phyloP scores from a whole-genome alignment of 139 green algal genomes.

The Nannochloris sp. region DNA sequence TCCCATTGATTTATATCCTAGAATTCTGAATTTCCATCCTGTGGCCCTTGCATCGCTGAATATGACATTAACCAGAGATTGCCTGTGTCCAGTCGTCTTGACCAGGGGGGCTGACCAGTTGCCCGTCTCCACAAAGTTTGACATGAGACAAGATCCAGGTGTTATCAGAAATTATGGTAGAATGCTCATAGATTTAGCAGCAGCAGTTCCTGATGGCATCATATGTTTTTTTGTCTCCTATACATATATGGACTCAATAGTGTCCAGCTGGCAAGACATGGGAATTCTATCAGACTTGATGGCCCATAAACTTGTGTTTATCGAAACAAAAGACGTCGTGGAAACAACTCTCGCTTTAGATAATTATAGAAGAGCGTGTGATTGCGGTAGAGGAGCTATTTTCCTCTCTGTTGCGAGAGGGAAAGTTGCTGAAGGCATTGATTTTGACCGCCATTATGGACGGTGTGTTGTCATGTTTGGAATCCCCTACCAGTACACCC shows the following conservation, averaged over 20 bases:
- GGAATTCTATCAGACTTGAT: conserved; percentile 90
- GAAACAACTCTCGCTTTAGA: conserved; percentile 97
- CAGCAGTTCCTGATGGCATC: conserved; percentile 85
- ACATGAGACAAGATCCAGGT: conserved; percentile 71
- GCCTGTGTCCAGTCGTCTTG: conserved; percentile 93
- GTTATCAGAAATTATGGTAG: conserved; percentile 83
- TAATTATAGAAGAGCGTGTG: conserved; percentile 94
- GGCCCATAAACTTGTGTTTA: conserved; percentile 95
- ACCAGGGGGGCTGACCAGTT: conserved; percentile 86
- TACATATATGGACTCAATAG: conserved; percentile 95
- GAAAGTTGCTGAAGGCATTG: conserved; percentile 95
- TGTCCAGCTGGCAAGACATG: conserved; percentile 89
- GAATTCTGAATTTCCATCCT: conserved; percentile 93
- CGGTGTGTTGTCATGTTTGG: conserved; percentile 95
- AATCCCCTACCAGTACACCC: conserved; percentile 93
- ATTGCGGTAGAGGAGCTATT: conserved; percentile 88
- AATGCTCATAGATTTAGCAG: conserved; percentile 84
- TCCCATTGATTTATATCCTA: conserved; percentile 95
- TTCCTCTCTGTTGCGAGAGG: conserved; percentile 77
- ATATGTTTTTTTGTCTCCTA: conserved; percentile 98
- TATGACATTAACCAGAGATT: conserved; percentile 95
- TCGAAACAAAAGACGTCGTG: conserved; percentile 96
- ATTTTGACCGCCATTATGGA: conserved; percentile 95
- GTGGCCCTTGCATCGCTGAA: conserved; percentile 72
- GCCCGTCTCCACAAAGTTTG: conserved; percentile 83